These are phyloP conservation scores for Cryphonectria radicalis DNA, from an alignment of 2,329 filamentous ascomycete genomes.

Conservation along the genomic window DNA sequence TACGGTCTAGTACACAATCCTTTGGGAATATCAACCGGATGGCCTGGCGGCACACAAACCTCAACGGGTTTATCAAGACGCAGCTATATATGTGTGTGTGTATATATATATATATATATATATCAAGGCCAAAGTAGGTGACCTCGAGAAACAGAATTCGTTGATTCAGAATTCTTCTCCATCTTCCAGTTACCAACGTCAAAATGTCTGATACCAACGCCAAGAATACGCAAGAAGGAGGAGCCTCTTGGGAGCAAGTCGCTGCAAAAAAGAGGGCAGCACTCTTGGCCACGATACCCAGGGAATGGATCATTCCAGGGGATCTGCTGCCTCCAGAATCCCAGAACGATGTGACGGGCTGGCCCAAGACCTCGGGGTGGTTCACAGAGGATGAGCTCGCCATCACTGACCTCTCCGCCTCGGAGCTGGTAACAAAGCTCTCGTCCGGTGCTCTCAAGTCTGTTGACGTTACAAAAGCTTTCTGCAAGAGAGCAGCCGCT, in stretches of 20 bases:
- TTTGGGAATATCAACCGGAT: background rate
- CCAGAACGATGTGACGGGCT: constrained; percentile 59
- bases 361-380: constrained; percentile 62
- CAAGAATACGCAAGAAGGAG: background rate
- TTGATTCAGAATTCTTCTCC: background rate
- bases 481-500: constrained; percentile 44
- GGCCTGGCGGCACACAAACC: background rate
- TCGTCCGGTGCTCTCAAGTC: constrained; percentile 44
- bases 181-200: background rate
- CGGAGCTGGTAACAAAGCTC: constrained; percentile 41
- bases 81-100: no score
- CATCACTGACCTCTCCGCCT: constrained; percentile 42
- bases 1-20: background rate
- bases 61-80: background rate
- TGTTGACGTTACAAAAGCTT: constrained; percentile 42
- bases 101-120: background rate
- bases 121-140: background rate
- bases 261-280: constrained; percentile 49
- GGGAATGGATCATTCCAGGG: constrained; percentile 60
- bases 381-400: constrained; percentile 52
- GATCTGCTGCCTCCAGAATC: constrained; percentile 56
- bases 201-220: background rate
- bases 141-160: background rate
- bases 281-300: constrained; percentile 55
- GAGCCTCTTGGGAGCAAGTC: constrained; percentile 45